A percentile compares a stretch with the other conserved stretches of the same genome.
Conservation (phyloP, 352 stramenopile genomes). For the Globisporangium barbulae region DNA sequence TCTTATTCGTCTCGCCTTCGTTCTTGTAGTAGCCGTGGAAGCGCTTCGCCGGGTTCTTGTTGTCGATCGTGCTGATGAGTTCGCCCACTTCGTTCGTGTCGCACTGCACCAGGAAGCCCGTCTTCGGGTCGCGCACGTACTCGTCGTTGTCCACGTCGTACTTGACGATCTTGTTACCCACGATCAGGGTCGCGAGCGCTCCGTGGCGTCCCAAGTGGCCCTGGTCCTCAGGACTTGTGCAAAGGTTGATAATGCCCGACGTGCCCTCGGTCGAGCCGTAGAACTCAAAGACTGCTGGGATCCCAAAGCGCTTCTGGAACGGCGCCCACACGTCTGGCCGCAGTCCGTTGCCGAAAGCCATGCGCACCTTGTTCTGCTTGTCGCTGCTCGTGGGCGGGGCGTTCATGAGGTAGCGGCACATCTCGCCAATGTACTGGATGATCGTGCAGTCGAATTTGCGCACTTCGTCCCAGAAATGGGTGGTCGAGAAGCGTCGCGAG, state of each 20-base stretch:
- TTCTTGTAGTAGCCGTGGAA: constrained; percentile 90
- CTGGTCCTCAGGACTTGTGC: constrained; percentile 45
- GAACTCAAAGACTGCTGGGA: constrained; percentile 88
- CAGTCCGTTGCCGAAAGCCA: constrained; percentile 90
- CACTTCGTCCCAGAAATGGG: constrained; percentile 76
- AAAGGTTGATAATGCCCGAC: constrained; percentile 81
- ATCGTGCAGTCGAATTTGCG: constrained; percentile 62
- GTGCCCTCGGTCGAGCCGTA: constrained; percentile 91
- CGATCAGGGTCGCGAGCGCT: constrained; percentile 47
- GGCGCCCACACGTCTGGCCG: constrained; percentile 83
- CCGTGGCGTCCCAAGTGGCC: constrained; percentile 66
- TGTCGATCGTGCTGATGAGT: constrained; percentile 61
- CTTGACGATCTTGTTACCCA: constrained; percentile 61
- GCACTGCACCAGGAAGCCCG: constrained; percentile 49
- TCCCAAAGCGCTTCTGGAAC: constrained; percentile 86
- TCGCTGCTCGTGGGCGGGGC: constrained; percentile 41
- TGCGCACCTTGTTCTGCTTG: constrained; percentile 59
- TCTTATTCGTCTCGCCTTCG: constrained; percentile 75
- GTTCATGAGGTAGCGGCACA: constrained; percentile 84
- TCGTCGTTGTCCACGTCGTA: constrained; percentile 78
- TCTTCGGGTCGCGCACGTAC: constrained; percentile 38
- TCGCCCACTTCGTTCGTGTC: constrained; percentile 62
- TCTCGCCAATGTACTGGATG: constrained; percentile 90
- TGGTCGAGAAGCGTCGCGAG: constrained; percentile 66
- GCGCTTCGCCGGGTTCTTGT: constrained; percentile 42